Base-by-base conservation (phyloP, 176 grass and related monocot genomes). In the Avena insularis region DNA sequence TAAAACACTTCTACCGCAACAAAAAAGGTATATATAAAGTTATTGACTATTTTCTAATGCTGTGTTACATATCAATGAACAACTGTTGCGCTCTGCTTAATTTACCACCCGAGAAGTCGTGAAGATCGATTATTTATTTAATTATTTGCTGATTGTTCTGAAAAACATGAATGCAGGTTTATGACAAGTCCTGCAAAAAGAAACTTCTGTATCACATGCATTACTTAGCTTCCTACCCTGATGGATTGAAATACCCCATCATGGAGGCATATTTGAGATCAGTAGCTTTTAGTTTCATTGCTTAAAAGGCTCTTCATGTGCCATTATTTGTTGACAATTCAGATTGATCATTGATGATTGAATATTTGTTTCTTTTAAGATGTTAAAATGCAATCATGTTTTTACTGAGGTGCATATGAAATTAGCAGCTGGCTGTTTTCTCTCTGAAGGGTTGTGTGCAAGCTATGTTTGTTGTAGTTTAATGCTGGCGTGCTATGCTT, bases 371-470 rank as follows among this genome's bases (percentile, higher is more conserved):
- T 6, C 35, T 12, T 59, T 78, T 21, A 23, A 11, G 20, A 61
- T 79, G n/a, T 6, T 13, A 46, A 45, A 47, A 12, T 9, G 43
- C 6, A 80, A 6, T 64, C 59, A 65, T 64, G 6, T 11, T 23
- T 48, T 80, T 64, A 27, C 29, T 21, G 27, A 59, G 78, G 20
- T 79, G 36, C 40, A 62, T 79, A 23, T 79, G 11, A 62, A 62
- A 47, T 27, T 14, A 63, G 35, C 19, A 25, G 56, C 46, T 63
- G 6, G 15, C 7, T 10, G 57, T 80, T 80, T 61, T 21, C 35
- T 43, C 45, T 46, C 45, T 80, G 43, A 2, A 27, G 19, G 79
- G 16, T 67, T 67, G 25, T 7, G 33, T 4, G 11, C 61, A 63
- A 67, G 23, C 9, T 29, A 70, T 69, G 48, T 49, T 69, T 27